Evolutionary conservation across 2,329 filamentous ascomycete species (phyloP).

Genomic region (Fusarium pseudograminearum): DNA sequence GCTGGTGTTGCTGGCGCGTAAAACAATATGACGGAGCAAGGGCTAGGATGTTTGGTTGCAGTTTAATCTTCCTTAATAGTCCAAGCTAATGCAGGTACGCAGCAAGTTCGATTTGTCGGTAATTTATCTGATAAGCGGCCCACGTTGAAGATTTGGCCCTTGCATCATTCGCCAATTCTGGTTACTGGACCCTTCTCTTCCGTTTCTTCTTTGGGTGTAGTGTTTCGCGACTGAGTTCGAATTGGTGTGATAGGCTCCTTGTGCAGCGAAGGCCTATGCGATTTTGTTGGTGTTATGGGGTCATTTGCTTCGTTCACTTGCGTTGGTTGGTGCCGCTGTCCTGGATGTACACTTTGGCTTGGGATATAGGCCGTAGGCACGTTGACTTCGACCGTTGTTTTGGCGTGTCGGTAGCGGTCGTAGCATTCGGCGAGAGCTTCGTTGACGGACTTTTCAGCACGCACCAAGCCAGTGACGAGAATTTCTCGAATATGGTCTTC

Average conservation of each 20-base stretch:
- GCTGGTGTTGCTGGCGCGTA: neutral
- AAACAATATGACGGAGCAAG: constrained; percentile 13
- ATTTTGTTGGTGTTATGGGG: neutral
- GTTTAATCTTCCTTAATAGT: constrained; percentile 33
- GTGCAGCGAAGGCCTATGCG: neutral
- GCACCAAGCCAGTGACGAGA: constrained; percentile 61
- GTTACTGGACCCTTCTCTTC: constrained; percentile 26
- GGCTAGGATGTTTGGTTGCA: constrained; percentile 23
- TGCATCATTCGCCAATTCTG: constrained; percentile 24
- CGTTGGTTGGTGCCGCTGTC: constrained; percentile 14
- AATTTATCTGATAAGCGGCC: constrained; percentile 34
- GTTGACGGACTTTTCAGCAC: constrained; percentile 57
- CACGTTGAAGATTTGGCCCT: constrained; percentile 1
- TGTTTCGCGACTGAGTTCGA: constrained; percentile 7
- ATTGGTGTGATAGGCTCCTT: constrained; percentile 10
- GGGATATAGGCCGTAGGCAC: constrained; percentile 58
- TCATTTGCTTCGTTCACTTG: neutral
- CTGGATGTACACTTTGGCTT: constrained; percentile 30
- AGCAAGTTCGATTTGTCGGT: constrained; percentile 29
- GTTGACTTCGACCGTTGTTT: constrained; percentile 61
- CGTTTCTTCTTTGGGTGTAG: constrained; percentile 21
- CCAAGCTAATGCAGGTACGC: constrained; percentile 40
- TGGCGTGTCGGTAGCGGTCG: constrained; percentile 59
- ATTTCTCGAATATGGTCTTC: constrained; percentile 64
- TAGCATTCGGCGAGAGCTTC: constrained; percentile 63